Evolutionary conservation across 352 stramenopile genomes (phyloP), one percentile per base, ranked within the genome.

Genomic region (Globisporangium paddicum): DNA sequence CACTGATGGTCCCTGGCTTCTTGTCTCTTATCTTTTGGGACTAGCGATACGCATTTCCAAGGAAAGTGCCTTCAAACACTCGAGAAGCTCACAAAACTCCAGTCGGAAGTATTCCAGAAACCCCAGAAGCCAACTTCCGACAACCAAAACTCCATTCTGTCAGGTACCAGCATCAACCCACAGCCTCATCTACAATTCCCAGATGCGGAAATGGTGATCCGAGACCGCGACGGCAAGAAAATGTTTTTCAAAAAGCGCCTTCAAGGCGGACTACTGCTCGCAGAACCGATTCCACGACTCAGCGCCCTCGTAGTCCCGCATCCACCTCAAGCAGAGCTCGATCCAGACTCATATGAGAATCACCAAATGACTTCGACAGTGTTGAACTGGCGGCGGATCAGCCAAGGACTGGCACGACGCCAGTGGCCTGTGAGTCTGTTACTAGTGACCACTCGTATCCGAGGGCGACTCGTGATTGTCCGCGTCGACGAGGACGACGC

Each of bases 181-280:
- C 28, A 64, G 11, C 10, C 25, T 28, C 19, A 52, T 32, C 21
- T 40, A 8, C 21, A 52, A 3, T 67, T 69, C 37, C 34, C 28
- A 23, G 71, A 80, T 19, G 67, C 73, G 1, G 68, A 83, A 14
- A 25, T 83, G 5, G 49, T 64, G 28, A 67, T 80, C 25, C 52
- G 54, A 23, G 66, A 62, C 2, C 58, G 55, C 11, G 71, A 83
- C 40, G 73, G 73, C 11, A 73, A 69, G 51, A 69, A 58, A 23
- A 76, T 78, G 44, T 76, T 66, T 42, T 82, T 78, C 55, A 75
- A 73, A 45, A 57, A 63, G 28, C 54, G 66, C 25, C 19, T 34
- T 21, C 25, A 9, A 19, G 11, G 16, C 13, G 41, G 38, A 9
- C 50, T 49, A 1, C 3, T n/a, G 28, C 32, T 8, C 18, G n/a